Conservation (phyloP, 148 eudicot species). For the Cornus florida region DNA sequence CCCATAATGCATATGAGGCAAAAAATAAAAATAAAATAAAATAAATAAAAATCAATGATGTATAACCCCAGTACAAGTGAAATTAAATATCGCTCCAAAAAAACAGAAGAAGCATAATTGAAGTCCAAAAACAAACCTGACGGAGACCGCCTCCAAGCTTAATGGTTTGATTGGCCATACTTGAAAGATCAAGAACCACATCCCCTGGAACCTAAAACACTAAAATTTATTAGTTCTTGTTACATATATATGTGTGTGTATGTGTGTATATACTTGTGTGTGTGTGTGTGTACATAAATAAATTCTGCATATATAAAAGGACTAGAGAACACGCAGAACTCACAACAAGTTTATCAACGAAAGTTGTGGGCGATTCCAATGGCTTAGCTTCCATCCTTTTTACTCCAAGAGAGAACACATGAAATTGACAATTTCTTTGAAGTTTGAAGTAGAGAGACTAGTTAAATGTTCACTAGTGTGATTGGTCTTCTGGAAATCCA, state of each 20-base stretch:
- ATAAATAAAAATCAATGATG: neutral
- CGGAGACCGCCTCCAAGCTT: slow-evolving; percentile 83
- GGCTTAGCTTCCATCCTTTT: slow-evolving; percentile 40
- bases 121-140: slow-evolving; percentile 45
- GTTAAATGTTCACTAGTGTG: too few relatives aligned
- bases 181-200: slow-evolving; percentile 71
- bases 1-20: neutral
- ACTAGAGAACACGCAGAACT: neutral
- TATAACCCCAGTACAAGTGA: neutral
- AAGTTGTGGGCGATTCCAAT: slow-evolving; percentile 30
- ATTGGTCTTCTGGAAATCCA: too few relatives aligned
- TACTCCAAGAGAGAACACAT: too few relatives aligned
- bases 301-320: neutral
- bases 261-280: neutral
- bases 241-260: neutral
- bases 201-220: slow-evolving; percentile 74
- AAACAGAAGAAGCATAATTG: neutral
- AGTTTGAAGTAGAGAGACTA: too few relatives aligned
- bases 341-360: slow-evolving; percentile 61
- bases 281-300: neutral
- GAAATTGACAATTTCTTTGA: too few relatives aligned
- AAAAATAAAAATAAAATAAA: too few relatives aligned
- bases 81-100: neutral
- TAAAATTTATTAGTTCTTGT: too few relatives aligned
- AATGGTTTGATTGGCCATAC: slow-evolving; percentile 60